Conservation (phyloP, 2,329 filamentous ascomycete species). For the Trichoderma brevicompactum region DNA sequence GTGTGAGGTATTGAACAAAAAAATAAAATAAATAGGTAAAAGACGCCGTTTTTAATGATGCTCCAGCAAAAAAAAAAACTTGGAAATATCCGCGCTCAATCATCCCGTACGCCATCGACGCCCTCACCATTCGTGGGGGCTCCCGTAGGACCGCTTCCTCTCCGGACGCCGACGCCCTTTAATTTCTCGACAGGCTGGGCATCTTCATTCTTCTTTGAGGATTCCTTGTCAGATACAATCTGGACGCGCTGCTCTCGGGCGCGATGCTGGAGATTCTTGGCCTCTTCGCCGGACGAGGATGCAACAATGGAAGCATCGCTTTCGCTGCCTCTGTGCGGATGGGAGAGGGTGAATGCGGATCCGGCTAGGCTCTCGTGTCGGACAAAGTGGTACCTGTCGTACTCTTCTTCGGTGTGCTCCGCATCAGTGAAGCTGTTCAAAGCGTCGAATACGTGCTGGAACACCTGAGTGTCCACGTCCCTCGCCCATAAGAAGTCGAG, state of each 20-base stretch:
- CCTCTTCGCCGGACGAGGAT: constrained; percentile 30
- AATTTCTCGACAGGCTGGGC: constrained; percentile 37
- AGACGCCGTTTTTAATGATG: not conserved
- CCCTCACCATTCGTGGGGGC: not conserved
- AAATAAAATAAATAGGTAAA: not conserved
- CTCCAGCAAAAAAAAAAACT: not conserved
- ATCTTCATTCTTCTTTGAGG: constrained; percentile 11
- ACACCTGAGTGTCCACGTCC: constrained; percentile 82
- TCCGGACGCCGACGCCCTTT: constrained; percentile 37
- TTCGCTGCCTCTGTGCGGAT: constrained; percentile 41
- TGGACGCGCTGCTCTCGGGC: constrained; percentile 15
- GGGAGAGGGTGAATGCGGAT: constrained; percentile 38
- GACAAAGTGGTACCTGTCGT: constrained; percentile 59
- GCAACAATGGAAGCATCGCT: constrained; percentile 44
- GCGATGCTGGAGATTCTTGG: constrained; percentile 32
- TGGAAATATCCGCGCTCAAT: not conserved
- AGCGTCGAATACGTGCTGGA: constrained; percentile 89
- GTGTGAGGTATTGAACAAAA: not conserved
- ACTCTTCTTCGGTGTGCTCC: constrained; percentile 63
- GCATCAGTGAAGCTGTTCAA: constrained; percentile 71
- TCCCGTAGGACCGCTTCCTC: constrained; percentile 20
- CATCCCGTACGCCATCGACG: constrained; percentile 26
- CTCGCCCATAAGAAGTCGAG: constrained; percentile 94
- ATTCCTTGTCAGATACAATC: not conserved
- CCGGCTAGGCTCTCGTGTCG: constrained; percentile 56